Percentiles rank a stretch among this genome's conserved stretches.
Evolutionary conservation across 2,329 filamentous ascomycete genomes (phyloP).

Genomic region (Onygenales sp.): DNA sequence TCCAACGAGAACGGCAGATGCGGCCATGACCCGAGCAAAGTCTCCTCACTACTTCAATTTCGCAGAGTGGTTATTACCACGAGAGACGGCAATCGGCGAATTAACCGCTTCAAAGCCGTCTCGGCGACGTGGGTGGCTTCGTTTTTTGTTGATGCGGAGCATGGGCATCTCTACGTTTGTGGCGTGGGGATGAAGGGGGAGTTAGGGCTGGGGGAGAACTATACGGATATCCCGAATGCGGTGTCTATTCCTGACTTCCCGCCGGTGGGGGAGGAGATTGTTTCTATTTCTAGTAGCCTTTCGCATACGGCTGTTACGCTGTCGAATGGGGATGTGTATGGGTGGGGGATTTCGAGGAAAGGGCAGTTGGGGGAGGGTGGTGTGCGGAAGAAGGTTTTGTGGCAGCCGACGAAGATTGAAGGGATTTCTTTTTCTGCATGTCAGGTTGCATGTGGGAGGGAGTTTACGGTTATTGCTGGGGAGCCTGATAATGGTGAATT

Average conservation of each 20-base stretch:
- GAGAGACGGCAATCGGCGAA: not conserved
- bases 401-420: conserved; percentile 53
- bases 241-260: conserved; percentile 54
- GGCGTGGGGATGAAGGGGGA: conserved; percentile 64
- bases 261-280: conserved; percentile 47
- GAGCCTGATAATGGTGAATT: conserved; percentile 48
- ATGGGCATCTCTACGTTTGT: conserved; percentile 47
- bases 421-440: conserved; percentile 51
- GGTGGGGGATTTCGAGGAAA: conserved; percentile 82
- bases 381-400: conserved; percentile 38
- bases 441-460: conserved; percentile 67
- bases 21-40: conserved; percentile 13
- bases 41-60: conserved; percentile 15
- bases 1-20: conserved; percentile 44
- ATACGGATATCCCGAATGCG: conserved; percentile 25
- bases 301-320: conserved; percentile 67
- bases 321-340: conserved; percentile 66
- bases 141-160: conserved; percentile 46
- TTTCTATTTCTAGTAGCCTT: conserved; percentile 63
- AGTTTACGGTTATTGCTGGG: conserved; percentile 69
- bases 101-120: conserved; percentile 36
- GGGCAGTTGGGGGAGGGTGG: conserved; percentile 63
- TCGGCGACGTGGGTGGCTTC: conserved; percentile 75
- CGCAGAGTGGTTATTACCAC: conserved; percentile 18
- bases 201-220: conserved; percentile 49